Evolutionary conservation across 495 filamentous ascomycete species (phyloP), one percentile per base, ranked within the genome.

Genomic region (Podospora australis): DNA sequence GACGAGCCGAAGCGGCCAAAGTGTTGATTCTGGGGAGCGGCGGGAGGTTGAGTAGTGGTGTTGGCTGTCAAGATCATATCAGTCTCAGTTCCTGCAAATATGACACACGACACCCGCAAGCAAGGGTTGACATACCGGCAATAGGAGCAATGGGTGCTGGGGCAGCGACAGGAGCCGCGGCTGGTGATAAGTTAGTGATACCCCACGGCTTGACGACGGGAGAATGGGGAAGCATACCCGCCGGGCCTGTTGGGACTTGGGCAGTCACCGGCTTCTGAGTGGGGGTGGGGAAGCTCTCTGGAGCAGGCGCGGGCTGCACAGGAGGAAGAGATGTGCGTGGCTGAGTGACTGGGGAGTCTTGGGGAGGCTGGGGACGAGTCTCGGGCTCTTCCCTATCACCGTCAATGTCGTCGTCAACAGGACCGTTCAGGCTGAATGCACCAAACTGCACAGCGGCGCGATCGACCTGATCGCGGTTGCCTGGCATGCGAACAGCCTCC

Each of bases 401-500:
- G 61, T 97, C 92, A 50, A 95, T 86, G 56, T 95, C 92, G 16
- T 87, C 78, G 36, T 81, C 76, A 44, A 84, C 78, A 10, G 75
- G 63, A 46, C 84, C 92, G 63, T 89, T 91, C 57, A 97, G 64
- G 48, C 86, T 91, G 78, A 99, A 87, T 61, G 88, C 94, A 43
- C 92, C 92, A 66, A 99, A 99, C 62, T 97, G 94, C 34, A 99
- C 88, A n/a, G 89, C 84, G 40, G 90, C 79, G 44, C 88, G 83
- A 62, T 96, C 90, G 7, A 98, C 87, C 30, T 61, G 50, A 30
- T 89, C 90, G 57, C 95, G 90, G 67, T 96, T 96, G n/a, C 88
- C 89, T 24, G 92, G 92, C 92, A 99, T 97, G 42, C 96, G 87
- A 28, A 99, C 92, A 14, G 90, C 88, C 65, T 99, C 94, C 60